Evolutionary conservation across 2,329 filamentous ascomycete species (phyloP), one percentile per base, ranked within the genome.

Genomic region (Drechslerella coelobrocha): DNA sequence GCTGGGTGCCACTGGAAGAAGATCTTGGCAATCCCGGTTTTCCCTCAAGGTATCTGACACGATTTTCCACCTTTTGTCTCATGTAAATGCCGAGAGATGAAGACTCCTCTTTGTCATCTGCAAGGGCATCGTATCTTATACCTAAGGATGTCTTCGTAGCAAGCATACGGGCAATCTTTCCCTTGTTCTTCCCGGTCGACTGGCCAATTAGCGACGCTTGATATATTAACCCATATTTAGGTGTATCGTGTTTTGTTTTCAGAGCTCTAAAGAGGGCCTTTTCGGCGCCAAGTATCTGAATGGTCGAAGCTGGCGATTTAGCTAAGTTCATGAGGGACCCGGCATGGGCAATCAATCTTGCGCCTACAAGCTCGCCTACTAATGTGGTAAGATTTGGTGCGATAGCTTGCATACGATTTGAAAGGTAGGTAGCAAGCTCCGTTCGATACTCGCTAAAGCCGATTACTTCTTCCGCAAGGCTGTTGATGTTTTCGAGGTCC

Each of bases 181-280:
- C 94, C 88, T 99, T 99, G 84, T 97, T 97, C 83, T 91, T 93
- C 77, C 94, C 94, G 19, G 91, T 96, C 27, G 94, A 94, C 82
- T 99, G 94, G 47, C 94, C 95, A 74, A 99, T 95, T 48, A 99
- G 86, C 26, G 91, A 94, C 52, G 90, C 89, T 81, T 96, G 90
- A 82, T 94, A 95, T 79, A 95, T 91, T 74, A 96, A 85, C 85
- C 94, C 94, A 77, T 97, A 99, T 82, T 97, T 99, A 78, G 94
- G 94, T 39, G 94, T 99, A 78, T 97, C 92, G 81, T 97, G 93
- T 85, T 99, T 97, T 53, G 94, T 99, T 86, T 99, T 99, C 73
- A 99, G 84, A 19, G 94, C 94, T 78, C 94, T 88, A 88, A 99
- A 99, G 47, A 99, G 87, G 6, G 94, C 94, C 85, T 99, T 99